These are phyloP conservation scores for Phytophthora pistaciae DNA, from an alignment of 352 stramenopile species.

Conservation along the genomic window DNA sequence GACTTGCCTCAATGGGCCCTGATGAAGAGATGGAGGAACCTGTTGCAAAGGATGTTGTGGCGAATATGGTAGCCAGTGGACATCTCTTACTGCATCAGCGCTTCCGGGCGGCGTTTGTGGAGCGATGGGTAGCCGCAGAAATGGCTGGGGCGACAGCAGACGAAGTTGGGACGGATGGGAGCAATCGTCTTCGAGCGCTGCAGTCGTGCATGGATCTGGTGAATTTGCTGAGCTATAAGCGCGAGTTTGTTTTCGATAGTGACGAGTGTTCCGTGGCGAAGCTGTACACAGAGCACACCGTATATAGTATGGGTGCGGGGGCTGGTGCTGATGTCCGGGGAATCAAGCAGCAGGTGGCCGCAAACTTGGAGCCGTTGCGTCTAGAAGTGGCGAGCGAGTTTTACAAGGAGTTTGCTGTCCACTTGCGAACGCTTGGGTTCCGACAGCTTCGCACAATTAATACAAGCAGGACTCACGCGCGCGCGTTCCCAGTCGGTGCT, in stretches of 20 bases:
- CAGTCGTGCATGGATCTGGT: slow-evolving; percentile 88
- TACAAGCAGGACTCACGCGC: slow-evolving; percentile 25
- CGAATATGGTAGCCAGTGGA: slow-evolving; percentile 62
- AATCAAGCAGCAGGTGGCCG: slow-evolving; percentile 81
- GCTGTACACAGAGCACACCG: slow-evolving; percentile 80
- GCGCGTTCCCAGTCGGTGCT: slow-evolving; percentile 28
- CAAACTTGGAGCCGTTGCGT: slow-evolving; percentile 71
- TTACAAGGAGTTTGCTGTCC: slow-evolving; percentile 69
- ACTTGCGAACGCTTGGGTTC: slow-evolving; percentile 77
- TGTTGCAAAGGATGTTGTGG: slow-evolving; percentile 57
- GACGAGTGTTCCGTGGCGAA: slow-evolving; percentile 79
- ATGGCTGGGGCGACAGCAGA: slow-evolving; percentile 53
- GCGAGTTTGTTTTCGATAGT: slow-evolving; percentile 83
- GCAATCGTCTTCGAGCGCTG: slow-evolving; percentile 55
- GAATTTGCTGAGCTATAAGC: slow-evolving; percentile 88
- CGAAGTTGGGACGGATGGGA: slow-evolving; percentile 56
- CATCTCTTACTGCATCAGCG: slow-evolving; percentile 75
- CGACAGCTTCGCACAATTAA: slow-evolving; percentile 58
- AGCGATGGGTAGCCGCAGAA: slow-evolving; percentile 63
- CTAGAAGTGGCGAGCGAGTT: slow-evolving; percentile 81
- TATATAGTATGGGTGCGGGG: slow-evolving; percentile 72
- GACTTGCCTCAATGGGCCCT: slow-evolving; percentile 46
- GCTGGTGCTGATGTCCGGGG: slow-evolving; percentile 64
- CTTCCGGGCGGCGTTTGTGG: slow-evolving; percentile 82
- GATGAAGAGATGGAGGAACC: slow-evolving; percentile 66